Base-by-base conservation (phyloP, 148 eudicot genomes). In the Rhododendron mucronatum region DNA sequence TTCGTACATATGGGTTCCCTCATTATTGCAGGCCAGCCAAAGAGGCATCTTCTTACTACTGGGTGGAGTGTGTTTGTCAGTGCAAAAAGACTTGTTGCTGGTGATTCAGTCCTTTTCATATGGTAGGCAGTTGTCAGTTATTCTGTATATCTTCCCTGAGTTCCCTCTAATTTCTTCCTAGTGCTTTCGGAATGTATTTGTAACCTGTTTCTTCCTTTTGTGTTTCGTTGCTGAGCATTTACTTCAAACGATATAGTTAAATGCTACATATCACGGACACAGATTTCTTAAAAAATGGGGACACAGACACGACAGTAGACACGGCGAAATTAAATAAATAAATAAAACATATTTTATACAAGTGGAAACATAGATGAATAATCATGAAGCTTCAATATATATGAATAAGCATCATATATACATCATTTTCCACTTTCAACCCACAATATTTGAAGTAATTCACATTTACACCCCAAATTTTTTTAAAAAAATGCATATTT, bases 61-160 rank as follows among this genome's bases (percentile, higher is more conserved):
- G 98, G 98, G 51, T 96, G 98, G 98, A 96, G 98, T 84, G 96
- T 96, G 41, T 96, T 96, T 93, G 98, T 96, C 90, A 96, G 98
- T 93, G 98, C 98, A 65, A 96, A 96, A 86, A 89, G 98, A 88
- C 98, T 96, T 83, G 90, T 95, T 82, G 99, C 98, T 74, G 98
- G 98, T 82, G 98, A 96, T 94, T 96, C 98, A 44, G 98, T 96
- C 86, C 93, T 96, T 51, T 96, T 96, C 85, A 96, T 96, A 87
- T 95, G 98, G 98, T 96, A 91, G 44, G 47, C 20, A 9, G 0
- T 47, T n/a, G 7, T 47, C 12, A 78, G 16, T 39, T 80, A 1
- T 6, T 18, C 82, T 20, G 69, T 39, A 35, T 15, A 71, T n/a
- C 12, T 30, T 26, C 5, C 45, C 45, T 41, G 45, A 41, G 45